These are phyloP conservation scores for Leptodermis oblonga DNA, from an alignment of 257 asterid species.

Conservation along the genomic window DNA sequence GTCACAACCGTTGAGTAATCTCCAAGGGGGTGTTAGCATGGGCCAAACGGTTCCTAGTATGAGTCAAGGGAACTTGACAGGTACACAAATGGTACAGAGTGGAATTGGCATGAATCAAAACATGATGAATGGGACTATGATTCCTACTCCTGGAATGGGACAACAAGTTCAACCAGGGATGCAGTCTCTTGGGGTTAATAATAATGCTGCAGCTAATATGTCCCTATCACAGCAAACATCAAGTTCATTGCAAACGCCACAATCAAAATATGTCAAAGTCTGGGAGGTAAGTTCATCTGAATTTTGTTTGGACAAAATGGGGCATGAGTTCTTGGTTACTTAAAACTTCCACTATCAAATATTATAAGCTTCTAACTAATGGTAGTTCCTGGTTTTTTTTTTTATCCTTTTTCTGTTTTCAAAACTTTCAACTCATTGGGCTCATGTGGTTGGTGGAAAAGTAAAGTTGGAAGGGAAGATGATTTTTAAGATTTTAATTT, in stretches of 20 bases:
- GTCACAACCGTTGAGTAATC: constrained; percentile 60
- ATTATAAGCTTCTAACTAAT: background rate
- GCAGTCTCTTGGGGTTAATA: constrained; percentile 63
- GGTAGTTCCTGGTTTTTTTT: too few species aligned
- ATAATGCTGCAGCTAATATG: constrained; percentile 61
- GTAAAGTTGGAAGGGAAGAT: too few species aligned
- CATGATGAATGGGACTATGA: constrained; percentile 58
- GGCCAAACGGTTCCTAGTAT: constrained; percentile 62
- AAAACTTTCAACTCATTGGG: background rate
- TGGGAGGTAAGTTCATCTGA: constrained; percentile 73
- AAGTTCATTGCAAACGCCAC: constrained; percentile 56
- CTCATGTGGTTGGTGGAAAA: too few species aligned
- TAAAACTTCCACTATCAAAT: too few species aligned
- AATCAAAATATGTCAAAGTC: constrained; percentile 68
- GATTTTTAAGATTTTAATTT: too few species aligned
- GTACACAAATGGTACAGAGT: constrained; percentile 63
- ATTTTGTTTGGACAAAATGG: background rate
- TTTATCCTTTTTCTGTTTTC: background rate
- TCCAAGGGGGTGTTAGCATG: constrained; percentile 56
- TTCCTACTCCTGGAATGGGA: constrained; percentile 69
- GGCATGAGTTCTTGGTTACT: background rate
- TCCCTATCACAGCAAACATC: constrained; percentile 69
- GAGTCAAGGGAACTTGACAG: constrained; percentile 67
- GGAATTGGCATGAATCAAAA: constrained; percentile 66
- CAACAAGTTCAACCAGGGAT: constrained; percentile 46